Evolutionary conservation across 1,139 yeast genomes (phyloP).

Genomic region (Candida mesenterica): DNA sequence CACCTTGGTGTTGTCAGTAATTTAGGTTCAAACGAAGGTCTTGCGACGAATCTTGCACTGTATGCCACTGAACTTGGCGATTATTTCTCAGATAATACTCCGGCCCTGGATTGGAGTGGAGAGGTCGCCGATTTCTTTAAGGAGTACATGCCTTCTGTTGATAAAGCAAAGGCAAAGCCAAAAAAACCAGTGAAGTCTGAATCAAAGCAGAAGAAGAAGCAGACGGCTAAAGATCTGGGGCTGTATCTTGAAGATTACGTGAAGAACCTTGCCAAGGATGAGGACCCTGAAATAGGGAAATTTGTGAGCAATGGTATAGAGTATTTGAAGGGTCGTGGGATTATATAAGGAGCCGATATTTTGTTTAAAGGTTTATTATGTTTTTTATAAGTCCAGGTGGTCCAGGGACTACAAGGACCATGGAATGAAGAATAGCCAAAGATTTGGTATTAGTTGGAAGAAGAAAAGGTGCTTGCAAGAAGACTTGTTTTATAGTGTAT

Average conservation of each 20-base stretch:
- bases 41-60: not conserved
- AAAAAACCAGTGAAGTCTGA: conserved; percentile 2
- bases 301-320: conserved; percentile 17
- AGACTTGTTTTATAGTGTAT: no score
- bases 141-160: not conserved
- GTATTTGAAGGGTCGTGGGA: conserved; percentile 10
- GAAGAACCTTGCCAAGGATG: conserved; percentile 16
- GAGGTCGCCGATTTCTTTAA: not conserved
- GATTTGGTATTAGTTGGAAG: no score
- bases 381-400: no score
- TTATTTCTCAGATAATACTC: not conserved
- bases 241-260: conserved; percentile 23
- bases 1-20: not conserved
- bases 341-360: no score
- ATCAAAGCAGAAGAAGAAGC: not conserved
- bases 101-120: not conserved
- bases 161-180: not conserved
- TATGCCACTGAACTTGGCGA: not conserved
- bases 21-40: not conserved
- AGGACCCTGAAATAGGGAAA: conserved; percentile 13
- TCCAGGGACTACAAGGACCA: no score
- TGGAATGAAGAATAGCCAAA: no score
- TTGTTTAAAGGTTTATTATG: no score
- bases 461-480: no score
- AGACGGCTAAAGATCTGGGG: conserved; percentile 9